Percentiles rank a stretch among this genome's conserved stretches.
Evolutionary conservation across 1,284 basidiomycete genomes (phyloP).

Genomic region (Neonothopanus nambi): DNA sequence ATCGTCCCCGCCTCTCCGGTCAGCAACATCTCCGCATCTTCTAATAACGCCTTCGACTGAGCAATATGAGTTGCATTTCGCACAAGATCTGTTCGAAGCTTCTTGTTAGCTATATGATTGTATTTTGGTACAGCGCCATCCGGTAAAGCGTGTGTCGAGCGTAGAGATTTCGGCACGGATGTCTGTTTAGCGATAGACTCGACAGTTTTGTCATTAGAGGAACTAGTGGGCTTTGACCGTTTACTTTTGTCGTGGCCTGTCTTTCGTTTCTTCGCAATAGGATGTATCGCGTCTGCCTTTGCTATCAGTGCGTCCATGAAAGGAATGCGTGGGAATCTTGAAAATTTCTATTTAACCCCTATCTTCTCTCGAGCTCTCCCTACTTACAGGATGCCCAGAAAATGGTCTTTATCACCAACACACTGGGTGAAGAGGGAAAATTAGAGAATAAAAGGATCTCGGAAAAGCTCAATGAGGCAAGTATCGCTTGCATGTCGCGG

Average conservation of each 20-base stretch:
- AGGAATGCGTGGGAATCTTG: not conserved
- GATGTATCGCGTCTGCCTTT: conserved; percentile 62
- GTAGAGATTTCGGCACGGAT: conserved; percentile 60
- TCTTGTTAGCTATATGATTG: conserved; percentile 72
- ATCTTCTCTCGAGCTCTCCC: no score
- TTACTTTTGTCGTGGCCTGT: not conserved
- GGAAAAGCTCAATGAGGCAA: no score
- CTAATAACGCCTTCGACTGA: conserved; percentile 54
- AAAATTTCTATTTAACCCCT: not conserved
- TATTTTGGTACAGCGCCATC: conserved; percentile 45
- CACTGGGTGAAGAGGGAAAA: no score
- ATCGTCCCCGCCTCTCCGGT: conserved; percentile 66
- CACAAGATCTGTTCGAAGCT: conserved; percentile 69
- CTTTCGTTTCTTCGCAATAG: conserved; percentile 45
- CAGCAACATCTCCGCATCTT: conserved; percentile 68
- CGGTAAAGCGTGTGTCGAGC: conserved; percentile 29
- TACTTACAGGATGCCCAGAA: no score
- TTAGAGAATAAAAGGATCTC: no score
- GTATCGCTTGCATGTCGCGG: no score
- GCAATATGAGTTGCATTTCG: conserved; percentile 59
- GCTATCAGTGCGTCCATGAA: conserved; percentile 73
- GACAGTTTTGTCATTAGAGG: conserved; percentile 43
- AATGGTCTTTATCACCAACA: no score
- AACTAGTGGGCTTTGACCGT: conserved; percentile 10
- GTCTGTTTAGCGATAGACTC: conserved; percentile 61